A percentile compares a stretch with the other conserved stretches of the same genome.
Conservation (phyloP, 2,329 filamentous ascomycete genomes). For the Paecilomyces variotii region DNA sequence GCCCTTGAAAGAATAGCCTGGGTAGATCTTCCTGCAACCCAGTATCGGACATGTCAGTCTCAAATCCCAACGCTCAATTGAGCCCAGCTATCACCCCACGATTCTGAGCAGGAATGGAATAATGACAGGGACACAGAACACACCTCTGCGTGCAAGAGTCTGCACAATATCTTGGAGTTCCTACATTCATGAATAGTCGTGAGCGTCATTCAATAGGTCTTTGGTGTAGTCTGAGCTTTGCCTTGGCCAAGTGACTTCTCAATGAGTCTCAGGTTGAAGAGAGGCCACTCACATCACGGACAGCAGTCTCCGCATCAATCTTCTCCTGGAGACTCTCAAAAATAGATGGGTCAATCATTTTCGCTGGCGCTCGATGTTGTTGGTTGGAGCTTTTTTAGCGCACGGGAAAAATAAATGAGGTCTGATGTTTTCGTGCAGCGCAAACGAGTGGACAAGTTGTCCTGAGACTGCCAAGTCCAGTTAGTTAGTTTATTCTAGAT, state of each 20-base stretch:
- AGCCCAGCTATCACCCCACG: not conserved
- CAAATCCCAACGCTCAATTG: not conserved
- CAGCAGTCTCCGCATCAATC: constrained; percentile 76
- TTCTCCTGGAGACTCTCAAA: constrained; percentile 82
- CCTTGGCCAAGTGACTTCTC: constrained; percentile 4
- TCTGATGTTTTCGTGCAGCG: not conserved
- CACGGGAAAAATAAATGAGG: not conserved
- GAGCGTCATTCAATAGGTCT: not conserved
- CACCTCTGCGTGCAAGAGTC: constrained; percentile 68
- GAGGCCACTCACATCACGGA: constrained; percentile 57
- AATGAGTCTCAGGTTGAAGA: constrained; percentile 4
- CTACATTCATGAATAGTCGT: constrained; percentile 22
- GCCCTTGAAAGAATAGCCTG: constrained; percentile 80
- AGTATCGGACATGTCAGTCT: not conserved
- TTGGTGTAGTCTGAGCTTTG: constrained; percentile 11
- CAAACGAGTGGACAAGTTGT: not conserved
- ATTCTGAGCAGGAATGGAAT: no score
- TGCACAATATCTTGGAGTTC: constrained; percentile 75
- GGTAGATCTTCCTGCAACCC: constrained; percentile 55
- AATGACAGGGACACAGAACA: not conserved
- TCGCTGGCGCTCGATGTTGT: constrained; percentile 23
- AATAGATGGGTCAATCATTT: constrained; percentile 70
- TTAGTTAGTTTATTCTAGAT: not conserved
- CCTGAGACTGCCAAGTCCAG: not conserved
- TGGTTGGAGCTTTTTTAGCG: not conserved